Base-by-base conservation (phyloP, 169 alveolate genomes). In the Eimeria nieschulzi region DNA sequence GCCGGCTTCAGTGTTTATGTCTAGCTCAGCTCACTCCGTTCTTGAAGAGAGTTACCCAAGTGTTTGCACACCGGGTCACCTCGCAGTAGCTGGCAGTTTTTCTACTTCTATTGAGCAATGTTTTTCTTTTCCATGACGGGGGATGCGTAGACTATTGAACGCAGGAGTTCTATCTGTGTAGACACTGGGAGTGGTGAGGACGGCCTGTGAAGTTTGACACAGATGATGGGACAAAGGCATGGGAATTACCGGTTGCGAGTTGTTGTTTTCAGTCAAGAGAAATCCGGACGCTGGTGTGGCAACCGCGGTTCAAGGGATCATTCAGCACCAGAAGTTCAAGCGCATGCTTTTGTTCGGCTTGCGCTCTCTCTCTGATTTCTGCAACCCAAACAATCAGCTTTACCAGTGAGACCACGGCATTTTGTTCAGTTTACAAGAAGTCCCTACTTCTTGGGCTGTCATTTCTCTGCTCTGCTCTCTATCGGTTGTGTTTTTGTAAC, bases 221-320 rank as follows among this genome's bases (percentile, higher is more conserved):
- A 2, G 6, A 5, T 2, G 7, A 7, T 6, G 26, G 23, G 7
- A 5, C 21, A 7, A 2, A 23, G 13, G 17, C 15, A 5, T 68
- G 76, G 33, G 66, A 5, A 59, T 2, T 66, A 9, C 46, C 9
- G 59, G 76, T 76, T 54, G 21, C 21, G 46, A 56, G n/a, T 19
- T 87, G 73, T 23, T 79, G 64, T 93, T 97, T 82, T 64, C 95
- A 83, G 96, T 96, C 93, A 95, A 95, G 91, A 94, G 98, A 56
- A 94, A 93, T 85, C 96, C 98, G 87, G 99, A 97, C 91, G 96
- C 97, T 84, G 99, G 99, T 66, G 99, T 97, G 59, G 97, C 97
- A 87, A 97, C 97, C 76, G 99, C 99, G 21, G 98, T 97, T 68
- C 94, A 97, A 39, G 96, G 98, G 75, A 96, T 97, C 66, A 96